These are phyloP conservation scores for Trichomonas vaginalis DNA, from an alignment of 208 protist species.

Conservation along the genomic window DNA sequence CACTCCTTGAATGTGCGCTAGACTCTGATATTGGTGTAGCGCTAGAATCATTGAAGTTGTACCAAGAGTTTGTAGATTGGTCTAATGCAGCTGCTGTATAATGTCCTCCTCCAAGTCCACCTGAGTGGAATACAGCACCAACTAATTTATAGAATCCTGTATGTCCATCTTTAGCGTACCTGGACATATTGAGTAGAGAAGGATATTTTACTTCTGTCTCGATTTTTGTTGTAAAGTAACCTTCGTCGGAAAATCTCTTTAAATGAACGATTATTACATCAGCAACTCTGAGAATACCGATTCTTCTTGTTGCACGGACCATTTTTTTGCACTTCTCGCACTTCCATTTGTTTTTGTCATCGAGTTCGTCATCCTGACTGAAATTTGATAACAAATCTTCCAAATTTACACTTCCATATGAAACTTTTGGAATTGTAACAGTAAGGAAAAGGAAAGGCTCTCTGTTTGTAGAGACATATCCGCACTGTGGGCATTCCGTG, in stretches of 20 bases:
- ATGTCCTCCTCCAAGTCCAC: not conserved
- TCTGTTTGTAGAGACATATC: constrained; percentile 35
- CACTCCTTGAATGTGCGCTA: not conserved
- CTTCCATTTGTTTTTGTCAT: not conserved
- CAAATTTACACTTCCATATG: not conserved
- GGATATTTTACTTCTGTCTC: not conserved
- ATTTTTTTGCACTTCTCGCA: not conserved
- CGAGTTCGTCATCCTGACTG: not conserved
- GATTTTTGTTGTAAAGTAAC: not conserved
- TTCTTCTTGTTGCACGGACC: not conserved
- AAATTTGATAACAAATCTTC: not conserved
- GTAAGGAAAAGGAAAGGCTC: constrained; percentile 31
- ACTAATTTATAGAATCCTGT: not conserved
- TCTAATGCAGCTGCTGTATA: not conserved
- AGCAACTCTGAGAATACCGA: not conserved
- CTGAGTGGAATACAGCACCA: not conserved
- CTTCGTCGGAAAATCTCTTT: not conserved
- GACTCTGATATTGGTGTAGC: not conserved
- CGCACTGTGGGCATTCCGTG: constrained; percentile 36
- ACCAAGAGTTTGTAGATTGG: not conserved
- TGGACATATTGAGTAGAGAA: too few relatives aligned
- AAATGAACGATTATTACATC: not conserved
- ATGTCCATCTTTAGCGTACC: not conserved
- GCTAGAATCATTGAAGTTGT: not conserved
- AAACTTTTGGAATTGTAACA: not conserved